Conservation (phyloP, 2,329 filamentous ascomycete genomes). For the Pestalotiopsis sp. region DNA sequence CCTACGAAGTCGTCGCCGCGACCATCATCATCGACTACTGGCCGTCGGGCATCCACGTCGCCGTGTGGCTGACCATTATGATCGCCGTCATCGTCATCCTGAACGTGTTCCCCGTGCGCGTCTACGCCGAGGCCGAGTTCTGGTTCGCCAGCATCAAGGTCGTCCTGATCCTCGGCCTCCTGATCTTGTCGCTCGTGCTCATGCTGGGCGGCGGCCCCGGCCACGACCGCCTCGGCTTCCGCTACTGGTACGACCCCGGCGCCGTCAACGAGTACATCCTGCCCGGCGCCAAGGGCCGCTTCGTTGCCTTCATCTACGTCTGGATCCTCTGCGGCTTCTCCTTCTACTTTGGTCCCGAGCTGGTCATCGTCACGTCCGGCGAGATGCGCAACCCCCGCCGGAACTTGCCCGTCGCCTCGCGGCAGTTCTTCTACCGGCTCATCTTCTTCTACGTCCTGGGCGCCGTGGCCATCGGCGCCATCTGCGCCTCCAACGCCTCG, state of each 20-base stretch:
- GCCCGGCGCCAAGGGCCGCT: constrained; percentile 38
- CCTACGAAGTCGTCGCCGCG: constrained; percentile 25
- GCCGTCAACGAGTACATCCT: constrained; percentile 42
- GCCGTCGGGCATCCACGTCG: constrained; percentile 17
- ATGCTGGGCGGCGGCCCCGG: constrained; percentile 47
- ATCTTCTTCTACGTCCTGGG: constrained; percentile 87
- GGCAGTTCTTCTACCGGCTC: constrained; percentile 96
- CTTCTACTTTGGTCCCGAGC: constrained; percentile 70
- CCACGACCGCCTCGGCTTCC: constrained; percentile 45
- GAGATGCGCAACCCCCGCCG: constrained; percentile 80
- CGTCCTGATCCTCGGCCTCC: constrained; percentile 48
- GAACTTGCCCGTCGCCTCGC: constrained; percentile 82
- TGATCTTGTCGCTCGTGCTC: constrained; percentile 49
- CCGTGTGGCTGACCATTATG: constrained; percentile 22
- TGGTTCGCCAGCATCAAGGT: constrained; percentile 13
- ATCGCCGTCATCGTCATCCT: constrained; percentile 19
- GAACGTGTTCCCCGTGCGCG: constrained; percentile 1
- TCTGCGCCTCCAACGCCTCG: constrained; percentile 52
- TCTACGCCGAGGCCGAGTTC: constrained; percentile 13
- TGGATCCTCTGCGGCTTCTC: constrained; percentile 78
- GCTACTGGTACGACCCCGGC: constrained; percentile 42
- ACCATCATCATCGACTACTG: constrained; percentile 24
- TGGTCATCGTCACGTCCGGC: constrained; percentile 75
- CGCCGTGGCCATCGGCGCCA: constrained; percentile 72
- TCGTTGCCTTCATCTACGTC: constrained; percentile 51